Conservation (phyloP, 2,329 filamentous ascomycete species). For the Neofusicoccum umdonicola region DNA sequence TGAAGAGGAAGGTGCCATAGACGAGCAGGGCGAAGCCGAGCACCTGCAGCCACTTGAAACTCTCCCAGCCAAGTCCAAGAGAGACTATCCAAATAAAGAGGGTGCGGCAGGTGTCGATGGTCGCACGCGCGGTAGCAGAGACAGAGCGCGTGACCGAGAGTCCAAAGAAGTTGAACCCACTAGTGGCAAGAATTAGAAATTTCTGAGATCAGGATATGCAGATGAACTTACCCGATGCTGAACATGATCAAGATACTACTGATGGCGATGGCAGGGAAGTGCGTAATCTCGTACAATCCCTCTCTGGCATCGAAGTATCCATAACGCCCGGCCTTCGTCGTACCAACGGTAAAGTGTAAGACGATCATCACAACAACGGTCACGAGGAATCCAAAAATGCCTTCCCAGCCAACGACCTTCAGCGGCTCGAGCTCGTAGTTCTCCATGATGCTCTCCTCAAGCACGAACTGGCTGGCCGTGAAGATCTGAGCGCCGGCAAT, state of each 20-base stretch:
- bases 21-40: constrained; percentile 83
- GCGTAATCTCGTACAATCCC: constrained; percentile 76
- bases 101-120: constrained; percentile 95
- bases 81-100: constrained; percentile 98
- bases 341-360: constrained; percentile 73
- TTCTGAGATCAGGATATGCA: background rate
- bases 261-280: constrained; percentile 67
- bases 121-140: constrained; percentile 88
- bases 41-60: constrained; percentile 96
- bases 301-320: constrained; percentile 91
- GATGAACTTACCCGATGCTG: constrained; percentile 75
- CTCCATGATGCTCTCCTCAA: constrained; percentile 90
- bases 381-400: constrained; percentile 80
- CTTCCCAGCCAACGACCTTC: constrained; percentile 93
- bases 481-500: constrained; percentile 96
- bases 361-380: constrained; percentile 78
- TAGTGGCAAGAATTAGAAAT: constrained; percentile 35
- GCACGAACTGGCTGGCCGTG: constrained; percentile 91
- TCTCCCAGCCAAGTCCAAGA: constrained; percentile 90
- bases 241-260: constrained; percentile 93
- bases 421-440: constrained; percentile 79
- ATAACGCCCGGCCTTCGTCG: constrained; percentile 67
- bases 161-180: constrained; percentile 98
- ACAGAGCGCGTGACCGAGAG: constrained; percentile 87
- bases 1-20: constrained; percentile 96